Evolutionary conservation across 768 basidiomycete species (phyloP).

Genomic region (Mycena kentingensis): DNA sequence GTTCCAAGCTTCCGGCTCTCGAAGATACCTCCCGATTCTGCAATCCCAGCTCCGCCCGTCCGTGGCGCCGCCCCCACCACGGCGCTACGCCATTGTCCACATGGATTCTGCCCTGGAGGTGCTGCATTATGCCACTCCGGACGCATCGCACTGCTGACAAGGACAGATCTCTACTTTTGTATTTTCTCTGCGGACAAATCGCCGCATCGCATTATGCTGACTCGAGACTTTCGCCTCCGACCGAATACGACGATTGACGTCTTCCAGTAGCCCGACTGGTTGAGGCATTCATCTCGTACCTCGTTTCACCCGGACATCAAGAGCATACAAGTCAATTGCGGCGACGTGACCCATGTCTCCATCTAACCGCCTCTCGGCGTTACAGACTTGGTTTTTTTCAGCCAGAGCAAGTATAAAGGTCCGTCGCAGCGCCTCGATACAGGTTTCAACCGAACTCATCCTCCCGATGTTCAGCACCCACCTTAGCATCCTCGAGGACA

Average conservation of each 20-base stretch:
- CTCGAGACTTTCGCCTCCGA: neutral
- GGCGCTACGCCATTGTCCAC: neutral
- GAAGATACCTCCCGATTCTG: neutral
- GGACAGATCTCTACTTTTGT: constrained; percentile 9
- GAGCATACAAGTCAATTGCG: constrained; percentile 17
- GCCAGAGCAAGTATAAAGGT: constrained; percentile 21
- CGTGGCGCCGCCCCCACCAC: neutral
- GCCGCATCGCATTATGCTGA: constrained; percentile 20
- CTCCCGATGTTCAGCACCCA: constrained; percentile 52
- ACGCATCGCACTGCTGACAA: constrained; percentile 22
- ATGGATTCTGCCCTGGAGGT: neutral
- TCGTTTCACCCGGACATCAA: constrained; percentile 25
- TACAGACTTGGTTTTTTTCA: constrained; percentile 6
- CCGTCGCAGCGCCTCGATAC: constrained; percentile 1
- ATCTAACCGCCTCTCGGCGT: constrained; percentile 18
- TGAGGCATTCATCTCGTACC: constrained; percentile 13
- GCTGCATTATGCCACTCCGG: constrained; percentile 10
- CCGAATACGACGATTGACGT: constrained; percentile 4
- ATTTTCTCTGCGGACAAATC: neutral
- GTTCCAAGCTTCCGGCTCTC: neutral
- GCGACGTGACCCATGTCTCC: constrained; percentile 15
- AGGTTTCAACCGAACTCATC: constrained; percentile 21
- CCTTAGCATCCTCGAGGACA: constrained; percentile 62
- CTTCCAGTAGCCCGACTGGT: constrained; percentile 10
- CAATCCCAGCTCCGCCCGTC: neutral